Percentiles rank a stretch among this genome's conserved stretches.
Evolutionary conservation across 2,329 filamentous ascomycete species (phyloP).

Genomic region (Tolypocladium amazonense): DNA sequence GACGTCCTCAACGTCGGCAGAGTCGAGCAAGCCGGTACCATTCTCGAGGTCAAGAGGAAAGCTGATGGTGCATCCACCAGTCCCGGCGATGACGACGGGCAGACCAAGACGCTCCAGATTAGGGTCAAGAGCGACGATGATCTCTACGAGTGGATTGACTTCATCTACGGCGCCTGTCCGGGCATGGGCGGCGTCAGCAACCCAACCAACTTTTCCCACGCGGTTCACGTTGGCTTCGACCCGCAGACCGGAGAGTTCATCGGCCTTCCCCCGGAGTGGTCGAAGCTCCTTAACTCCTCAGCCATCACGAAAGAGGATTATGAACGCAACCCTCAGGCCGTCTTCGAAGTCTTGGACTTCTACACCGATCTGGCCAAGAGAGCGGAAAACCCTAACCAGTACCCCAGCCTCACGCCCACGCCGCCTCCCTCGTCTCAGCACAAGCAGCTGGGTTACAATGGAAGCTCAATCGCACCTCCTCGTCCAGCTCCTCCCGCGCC

Average conservation of each 20-base stretch:
- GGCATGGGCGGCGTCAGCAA: conserved; percentile 98
- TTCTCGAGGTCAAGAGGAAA: conserved; percentile 83
- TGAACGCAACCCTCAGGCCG: conserved; percentile 86
- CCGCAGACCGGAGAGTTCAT: conserved; percentile 92
- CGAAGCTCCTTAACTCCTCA: conserved; percentile 88
- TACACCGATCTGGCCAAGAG: conserved; percentile 76
- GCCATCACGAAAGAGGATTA: conserved; percentile 98
- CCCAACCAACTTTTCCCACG: conserved; percentile 94
- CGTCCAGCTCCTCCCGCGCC: conserved; percentile 44
- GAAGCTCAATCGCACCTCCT: conserved; percentile 55
- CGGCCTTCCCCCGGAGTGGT: conserved; percentile 91
- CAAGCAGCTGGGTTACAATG: conserved; percentile 53
- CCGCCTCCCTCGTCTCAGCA: conserved; percentile 47
- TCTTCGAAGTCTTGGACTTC: conserved; percentile 73
- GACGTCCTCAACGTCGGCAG: conserved; percentile 85
- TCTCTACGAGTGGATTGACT: conserved; percentile 97
- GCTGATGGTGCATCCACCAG: conserved; percentile 59
- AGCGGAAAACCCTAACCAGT: conserved; percentile 59
- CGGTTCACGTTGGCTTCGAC: conserved; percentile 95
- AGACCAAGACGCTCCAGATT: conserved; percentile 76
- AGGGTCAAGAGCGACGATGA: conserved; percentile 94
- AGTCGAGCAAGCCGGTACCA: conserved; percentile 82
- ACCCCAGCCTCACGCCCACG: conserved; percentile 57
- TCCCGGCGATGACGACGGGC: conserved; percentile 68
- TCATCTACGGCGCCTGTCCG: conserved; percentile 91